Percentiles rank a stretch among this genome's conserved stretches.
These are phyloP conservation scores for Fusarium acutatum DNA, from an alignment of 2,329 filamentous ascomycete species.

Conservation along the genomic window DNA sequence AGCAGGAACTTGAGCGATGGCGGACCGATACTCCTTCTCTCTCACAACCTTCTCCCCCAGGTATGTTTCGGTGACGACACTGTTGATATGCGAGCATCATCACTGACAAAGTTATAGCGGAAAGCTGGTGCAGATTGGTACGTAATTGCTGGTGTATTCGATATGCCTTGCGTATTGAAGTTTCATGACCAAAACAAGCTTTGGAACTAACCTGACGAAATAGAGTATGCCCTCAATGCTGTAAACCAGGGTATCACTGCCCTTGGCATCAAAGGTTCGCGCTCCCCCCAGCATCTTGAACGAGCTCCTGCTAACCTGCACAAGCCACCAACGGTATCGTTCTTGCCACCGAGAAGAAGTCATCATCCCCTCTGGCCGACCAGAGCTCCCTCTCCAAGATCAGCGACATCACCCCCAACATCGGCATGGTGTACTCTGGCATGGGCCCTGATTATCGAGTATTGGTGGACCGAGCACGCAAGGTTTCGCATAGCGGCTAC, in stretches of 20 bases:
- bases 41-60: conserved; percentile 99
- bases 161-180: neutral
- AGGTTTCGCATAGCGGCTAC: conserved; percentile 97
- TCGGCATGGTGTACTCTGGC: conserved; percentile 99
- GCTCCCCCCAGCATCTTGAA: neutral
- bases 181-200: neutral
- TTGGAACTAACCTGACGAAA: conserved; percentile 25
- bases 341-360: conserved; percentile 99
- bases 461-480: conserved; percentile 95
- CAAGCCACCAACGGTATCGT: conserved; percentile 98
- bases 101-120: conserved; percentile 72
- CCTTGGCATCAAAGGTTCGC: conserved; percentile 93
- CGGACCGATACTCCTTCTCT: conserved; percentile 99
- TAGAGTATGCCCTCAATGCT: conserved; percentile 98
- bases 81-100: conserved; percentile 37
- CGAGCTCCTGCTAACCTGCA: conserved; percentile 32
- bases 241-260: conserved; percentile 99
- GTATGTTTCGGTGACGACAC: conserved; percentile 63
- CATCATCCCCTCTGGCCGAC: conserved; percentile 95
- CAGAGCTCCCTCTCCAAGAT: conserved; percentile 95
- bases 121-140: conserved; percentile 98
- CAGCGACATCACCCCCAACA: conserved; percentile 97
- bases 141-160: conserved; percentile 23
- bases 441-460: conserved; percentile 99
- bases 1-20: conserved; percentile 68